These are phyloP conservation scores for Maudiozyma serrabonitensis DNA, from an alignment of 805 yeast species.

Conservation along the genomic window DNA sequence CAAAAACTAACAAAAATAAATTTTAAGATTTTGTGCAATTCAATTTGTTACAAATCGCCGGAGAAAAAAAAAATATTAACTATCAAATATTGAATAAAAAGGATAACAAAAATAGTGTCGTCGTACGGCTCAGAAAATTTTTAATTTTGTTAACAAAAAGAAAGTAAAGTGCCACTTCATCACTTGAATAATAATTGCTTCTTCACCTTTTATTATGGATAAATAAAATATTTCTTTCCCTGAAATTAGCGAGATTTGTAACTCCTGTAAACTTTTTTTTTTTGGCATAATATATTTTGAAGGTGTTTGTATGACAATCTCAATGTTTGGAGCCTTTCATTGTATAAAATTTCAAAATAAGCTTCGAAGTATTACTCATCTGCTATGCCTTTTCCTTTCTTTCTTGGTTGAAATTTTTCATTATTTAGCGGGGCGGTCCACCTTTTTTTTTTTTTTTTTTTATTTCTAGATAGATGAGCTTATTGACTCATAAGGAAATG, in stretches of 20 bases:
- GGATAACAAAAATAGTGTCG: neutral
- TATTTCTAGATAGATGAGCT: neutral
- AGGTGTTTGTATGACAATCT: no score
- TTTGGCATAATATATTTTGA: no score
- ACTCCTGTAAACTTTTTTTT: no score
- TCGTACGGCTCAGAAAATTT: neutral
- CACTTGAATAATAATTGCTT: no score
- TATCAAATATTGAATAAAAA: neutral
- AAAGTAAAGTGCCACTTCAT: neutral
- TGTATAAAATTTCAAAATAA: neutral
- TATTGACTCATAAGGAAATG: neutral
- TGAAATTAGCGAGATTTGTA: no score
- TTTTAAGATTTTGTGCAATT: no score
- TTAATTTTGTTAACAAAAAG: neutral
- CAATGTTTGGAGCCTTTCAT: neutral
- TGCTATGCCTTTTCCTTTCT: neutral
- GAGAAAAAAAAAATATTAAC: no score
- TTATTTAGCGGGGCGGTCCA: neutral
- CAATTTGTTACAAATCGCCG: no score
- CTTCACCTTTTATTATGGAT: no score
- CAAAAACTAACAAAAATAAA: no score
- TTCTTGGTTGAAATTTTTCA: neutral
- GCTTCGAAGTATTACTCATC: neutral
- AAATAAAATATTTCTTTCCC: no score
- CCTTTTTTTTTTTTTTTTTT: neutral